These are phyloP conservation scores for Solanum verrucosum DNA, from an alignment of 257 asterid genomes.

Conservation along the genomic window DNA sequence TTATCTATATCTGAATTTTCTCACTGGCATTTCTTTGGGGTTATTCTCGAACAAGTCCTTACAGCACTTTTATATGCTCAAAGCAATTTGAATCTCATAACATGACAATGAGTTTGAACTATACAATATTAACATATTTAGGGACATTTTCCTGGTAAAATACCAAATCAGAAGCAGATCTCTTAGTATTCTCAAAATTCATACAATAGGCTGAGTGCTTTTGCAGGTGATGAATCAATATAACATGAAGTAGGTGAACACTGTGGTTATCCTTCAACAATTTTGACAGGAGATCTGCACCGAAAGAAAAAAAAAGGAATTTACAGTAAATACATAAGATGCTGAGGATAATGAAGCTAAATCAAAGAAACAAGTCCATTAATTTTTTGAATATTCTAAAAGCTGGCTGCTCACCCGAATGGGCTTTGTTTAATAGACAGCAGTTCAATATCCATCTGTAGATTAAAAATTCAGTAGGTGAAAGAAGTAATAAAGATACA, in stretches of 20 bases:
- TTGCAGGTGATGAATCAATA: background rate
- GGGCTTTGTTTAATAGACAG: conserved; percentile 84
- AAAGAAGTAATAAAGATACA: background rate
- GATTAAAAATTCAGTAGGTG: background rate
- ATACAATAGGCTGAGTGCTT: background rate
- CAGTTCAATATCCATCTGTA: conserved; percentile 82
- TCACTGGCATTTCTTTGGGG: background rate
- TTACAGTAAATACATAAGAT: background rate
- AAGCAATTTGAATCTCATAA: background rate
- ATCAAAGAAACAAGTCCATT: background rate
- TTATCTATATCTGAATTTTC: background rate
- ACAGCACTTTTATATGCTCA: background rate
- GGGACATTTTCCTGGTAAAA: background rate
- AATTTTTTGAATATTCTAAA: background rate
- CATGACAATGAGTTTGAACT: background rate
- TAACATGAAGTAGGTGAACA: background rate
- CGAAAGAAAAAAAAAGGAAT: background rate
- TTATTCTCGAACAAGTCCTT: background rate
- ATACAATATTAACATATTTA: background rate
- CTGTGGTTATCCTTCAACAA: conserved; percentile 61
- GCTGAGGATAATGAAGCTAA: background rate
- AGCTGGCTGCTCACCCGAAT: conserved; percentile 52
- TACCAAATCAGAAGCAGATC: background rate
- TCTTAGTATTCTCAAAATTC: background rate
- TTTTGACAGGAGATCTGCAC: conserved; percentile 81